Conservation (phyloP, 495 filamentous ascomycete species). For the Neurospora sp. region DNA sequence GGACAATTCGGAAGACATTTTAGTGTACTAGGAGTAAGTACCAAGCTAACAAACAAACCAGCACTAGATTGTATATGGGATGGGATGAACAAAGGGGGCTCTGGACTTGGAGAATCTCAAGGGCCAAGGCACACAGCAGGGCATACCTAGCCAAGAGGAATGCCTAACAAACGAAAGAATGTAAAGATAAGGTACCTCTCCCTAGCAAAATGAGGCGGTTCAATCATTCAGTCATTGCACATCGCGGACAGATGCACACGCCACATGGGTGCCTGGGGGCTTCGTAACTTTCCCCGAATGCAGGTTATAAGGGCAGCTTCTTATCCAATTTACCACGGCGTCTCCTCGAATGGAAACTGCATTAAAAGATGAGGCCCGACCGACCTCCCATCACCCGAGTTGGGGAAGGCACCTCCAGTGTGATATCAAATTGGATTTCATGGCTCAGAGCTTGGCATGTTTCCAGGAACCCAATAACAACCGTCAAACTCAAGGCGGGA, state of each 20-base stretch:
- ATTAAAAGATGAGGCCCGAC: background rate
- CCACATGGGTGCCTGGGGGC: background rate
- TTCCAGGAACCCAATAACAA: background rate
- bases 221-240: background rate
- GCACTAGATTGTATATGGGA: background rate
- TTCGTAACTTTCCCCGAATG: background rate
- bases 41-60: too few relatives aligned
- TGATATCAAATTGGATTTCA: background rate
- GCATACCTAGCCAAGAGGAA: background rate
- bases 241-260: background rate
- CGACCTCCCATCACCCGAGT: background rate
- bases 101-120: background rate
- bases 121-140: background rate
- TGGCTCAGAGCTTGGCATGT: background rate
- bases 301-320: background rate
- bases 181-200: background rate
- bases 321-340: background rate
- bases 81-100: background rate
- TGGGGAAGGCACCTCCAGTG: background rate
- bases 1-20: too few relatives aligned
- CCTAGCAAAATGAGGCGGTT: background rate
- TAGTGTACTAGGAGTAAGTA: too few relatives aligned
- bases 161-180: background rate
- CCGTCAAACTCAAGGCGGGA: background rate
- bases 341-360: background rate